Evolutionary conservation across 2,329 filamentous ascomycete genomes (phyloP).

Genomic region (Ophiostoma ulmi): DNA sequence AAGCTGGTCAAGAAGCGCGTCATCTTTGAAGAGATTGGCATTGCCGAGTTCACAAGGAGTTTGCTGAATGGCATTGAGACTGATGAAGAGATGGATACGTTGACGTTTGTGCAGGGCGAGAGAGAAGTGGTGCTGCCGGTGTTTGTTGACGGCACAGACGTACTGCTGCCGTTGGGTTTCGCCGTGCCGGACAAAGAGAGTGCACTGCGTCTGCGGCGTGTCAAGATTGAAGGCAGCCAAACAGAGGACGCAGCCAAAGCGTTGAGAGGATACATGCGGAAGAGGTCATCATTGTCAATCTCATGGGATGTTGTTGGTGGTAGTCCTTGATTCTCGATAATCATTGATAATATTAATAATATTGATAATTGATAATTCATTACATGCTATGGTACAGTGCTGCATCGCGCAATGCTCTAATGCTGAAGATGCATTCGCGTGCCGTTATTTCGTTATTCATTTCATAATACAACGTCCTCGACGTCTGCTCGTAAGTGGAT

Average conservation of each 20-base stretch:
- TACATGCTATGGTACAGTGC: constrained; percentile 20
- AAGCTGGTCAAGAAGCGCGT: constrained; percentile 32
- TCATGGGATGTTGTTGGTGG: not conserved
- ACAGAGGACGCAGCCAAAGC: not conserved
- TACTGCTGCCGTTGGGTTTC: constrained; percentile 27
- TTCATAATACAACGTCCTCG: not conserved
- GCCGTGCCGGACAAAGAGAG: not conserved
- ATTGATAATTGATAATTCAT: constrained; percentile 5
- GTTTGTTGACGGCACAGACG: constrained; percentile 16
- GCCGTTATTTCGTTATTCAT: constrained; percentile 21
- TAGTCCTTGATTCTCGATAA: too few species aligned
- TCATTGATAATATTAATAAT: not conserved
- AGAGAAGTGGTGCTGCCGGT: constrained; percentile 24
- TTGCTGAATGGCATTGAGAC: constrained; percentile 22
- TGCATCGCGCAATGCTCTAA: constrained; percentile 22
- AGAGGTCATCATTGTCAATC: not conserved
- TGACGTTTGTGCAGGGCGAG: constrained; percentile 23
- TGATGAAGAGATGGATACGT: not conserved
- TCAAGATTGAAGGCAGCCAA: not conserved
- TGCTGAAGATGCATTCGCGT: constrained; percentile 23
- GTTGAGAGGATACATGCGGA: not conserved
- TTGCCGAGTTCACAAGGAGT: not conserved
- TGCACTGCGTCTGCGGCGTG: not conserved
- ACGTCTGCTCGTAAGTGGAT: not conserved
- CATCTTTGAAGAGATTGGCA: constrained; percentile 37